Conservation (phyloP, 2,329 filamentous ascomycete genomes). For the Lasiodiplodia sp. region DNA sequence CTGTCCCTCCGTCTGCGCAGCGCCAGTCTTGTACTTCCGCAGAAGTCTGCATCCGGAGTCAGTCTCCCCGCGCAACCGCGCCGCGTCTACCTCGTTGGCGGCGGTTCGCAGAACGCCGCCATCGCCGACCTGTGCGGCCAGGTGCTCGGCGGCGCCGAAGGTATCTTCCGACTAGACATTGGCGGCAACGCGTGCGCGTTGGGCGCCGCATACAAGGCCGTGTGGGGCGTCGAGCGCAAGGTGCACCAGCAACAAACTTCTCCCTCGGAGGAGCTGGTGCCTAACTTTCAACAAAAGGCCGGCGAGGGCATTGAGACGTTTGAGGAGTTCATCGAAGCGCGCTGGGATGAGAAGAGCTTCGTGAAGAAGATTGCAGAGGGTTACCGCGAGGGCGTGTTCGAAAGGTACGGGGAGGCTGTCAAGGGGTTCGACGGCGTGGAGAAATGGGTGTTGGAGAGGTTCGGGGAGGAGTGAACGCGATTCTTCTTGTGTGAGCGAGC, state of each 20-base stretch:
- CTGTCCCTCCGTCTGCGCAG: conserved; percentile 89
- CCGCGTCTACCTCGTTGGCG: conserved; percentile 92
- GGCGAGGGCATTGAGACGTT: conserved; percentile 70
- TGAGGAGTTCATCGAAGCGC: conserved; percentile 81
- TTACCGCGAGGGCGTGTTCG: conserved; percentile 77
- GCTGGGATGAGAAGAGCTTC: conserved; percentile 87
- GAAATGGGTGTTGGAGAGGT: conserved; percentile 63
- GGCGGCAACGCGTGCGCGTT: conserved; percentile 95
- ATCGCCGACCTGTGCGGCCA: conserved; percentile 86
- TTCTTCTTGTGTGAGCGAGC: too few species aligned
- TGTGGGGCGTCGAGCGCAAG: conserved; percentile 83
- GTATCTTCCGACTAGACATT: conserved; percentile 91
- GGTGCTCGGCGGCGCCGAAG: conserved; percentile 86
- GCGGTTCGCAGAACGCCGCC: conserved; percentile 86
- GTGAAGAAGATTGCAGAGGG: conserved; percentile 84
- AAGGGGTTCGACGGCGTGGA: conserved; percentile 82
- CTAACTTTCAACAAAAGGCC: background rate
- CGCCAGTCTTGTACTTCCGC: conserved; percentile 69
- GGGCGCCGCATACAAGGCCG: conserved; percentile 93
- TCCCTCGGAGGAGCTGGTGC: background rate
- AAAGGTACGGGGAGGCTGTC: conserved; percentile 78
- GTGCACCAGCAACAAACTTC: background rate
- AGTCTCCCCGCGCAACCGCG: conserved; percentile 81
- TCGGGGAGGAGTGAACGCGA: background rate
- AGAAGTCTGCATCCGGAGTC: conserved; percentile 51